Percentiles rank a stretch among this genome's conserved stretches.
These are phyloP conservation scores for Plasmodium gonderi DNA, from an alignment of 169 alveolate genomes.

Conservation along the genomic window DNA sequence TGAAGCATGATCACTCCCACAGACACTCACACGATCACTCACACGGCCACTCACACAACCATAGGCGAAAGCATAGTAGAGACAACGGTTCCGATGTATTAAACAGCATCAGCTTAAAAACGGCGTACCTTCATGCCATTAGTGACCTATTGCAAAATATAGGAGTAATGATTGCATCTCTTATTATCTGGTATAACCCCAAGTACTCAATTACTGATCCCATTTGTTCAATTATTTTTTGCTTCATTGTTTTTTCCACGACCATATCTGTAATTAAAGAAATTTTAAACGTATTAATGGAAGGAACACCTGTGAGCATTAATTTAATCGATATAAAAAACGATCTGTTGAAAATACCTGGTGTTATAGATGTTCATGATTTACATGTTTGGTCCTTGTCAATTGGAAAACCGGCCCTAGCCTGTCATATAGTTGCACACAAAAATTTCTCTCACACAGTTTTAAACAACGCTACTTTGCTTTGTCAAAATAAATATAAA, in stretches of 20 bases:
- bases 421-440: slow-evolving; percentile 92
- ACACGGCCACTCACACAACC: slow-evolving; percentile 55
- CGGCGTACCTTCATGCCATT: slow-evolving; percentile 94
- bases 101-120: slow-evolving; percentile 90
- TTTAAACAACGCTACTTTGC: slow-evolving; percentile 84
- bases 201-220: slow-evolving; percentile 94
- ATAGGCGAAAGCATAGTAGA: slow-evolving; percentile 47
- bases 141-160: slow-evolving; percentile 95
- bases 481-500: slow-evolving; percentile 88
- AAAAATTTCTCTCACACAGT: slow-evolving; percentile 78
- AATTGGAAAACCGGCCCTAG: slow-evolving; percentile 92
- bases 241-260: slow-evolving; percentile 93
- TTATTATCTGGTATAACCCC: slow-evolving; percentile 89
- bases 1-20: slow-evolving; percentile 77
- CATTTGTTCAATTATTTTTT: slow-evolving; percentile 94
- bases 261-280: slow-evolving; percentile 93
- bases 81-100: slow-evolving; percentile 64
- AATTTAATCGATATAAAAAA: slow-evolving; percentile 88
- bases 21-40: slow-evolving; percentile 29
- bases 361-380: slow-evolving; percentile 95
- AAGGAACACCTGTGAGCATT: slow-evolving; percentile 93
- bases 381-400: slow-evolving; percentile 97
- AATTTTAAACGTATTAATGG: slow-evolving; percentile 94
- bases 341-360: slow-evolving; percentile 86
- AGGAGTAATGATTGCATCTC: slow-evolving; percentile 96